Evolutionary conservation across 495 filamentous ascomycete genomes (phyloP).

Genomic region (Talaromyces ruber): DNA sequence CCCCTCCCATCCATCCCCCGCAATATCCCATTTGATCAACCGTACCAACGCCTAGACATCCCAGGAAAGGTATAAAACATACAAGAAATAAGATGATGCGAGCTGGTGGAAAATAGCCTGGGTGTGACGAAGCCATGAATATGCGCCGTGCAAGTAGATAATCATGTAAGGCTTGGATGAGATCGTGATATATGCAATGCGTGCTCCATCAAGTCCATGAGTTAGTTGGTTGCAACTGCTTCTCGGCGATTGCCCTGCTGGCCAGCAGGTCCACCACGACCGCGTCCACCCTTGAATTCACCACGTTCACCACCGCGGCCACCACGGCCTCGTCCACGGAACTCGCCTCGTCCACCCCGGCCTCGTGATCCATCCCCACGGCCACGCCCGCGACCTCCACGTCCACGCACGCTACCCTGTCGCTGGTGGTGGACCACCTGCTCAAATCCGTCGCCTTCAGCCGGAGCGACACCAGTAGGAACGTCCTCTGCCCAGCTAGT

Average conservation of each 20-base stretch:
- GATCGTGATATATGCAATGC: not conserved
- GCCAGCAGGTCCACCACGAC: slow-evolving; percentile 33
- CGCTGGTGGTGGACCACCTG: slow-evolving; percentile 50
- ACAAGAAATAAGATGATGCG: slow-evolving; percentile 27
- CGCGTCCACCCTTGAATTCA: slow-evolving; percentile 20
- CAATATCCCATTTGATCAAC: not conserved
- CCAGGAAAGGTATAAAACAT: slow-evolving; percentile 13
- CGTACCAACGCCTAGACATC: slow-evolving; percentile 12
- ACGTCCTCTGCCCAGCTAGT: slow-evolving; percentile 64
- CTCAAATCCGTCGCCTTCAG: slow-evolving; percentile 59
- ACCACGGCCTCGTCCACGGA: slow-evolving; percentile 40
- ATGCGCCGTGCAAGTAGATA: not conserved
- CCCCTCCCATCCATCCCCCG: not conserved
- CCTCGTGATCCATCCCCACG: slow-evolving; percentile 49
- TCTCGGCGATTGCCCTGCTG: slow-evolving; percentile 13
- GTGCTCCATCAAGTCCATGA: not conserved
- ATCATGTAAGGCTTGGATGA: not conserved
- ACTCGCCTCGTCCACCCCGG: slow-evolving; percentile 40
- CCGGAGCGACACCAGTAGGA: slow-evolving; percentile 18
- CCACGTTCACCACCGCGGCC: slow-evolving; percentile 21
- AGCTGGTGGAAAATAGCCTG: not conserved
- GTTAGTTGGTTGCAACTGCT: slow-evolving; percentile 5
- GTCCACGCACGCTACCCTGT: slow-evolving; percentile 43
- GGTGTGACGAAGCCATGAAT: not conserved
- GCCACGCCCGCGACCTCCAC: slow-evolving; percentile 43